A percentile compares a stretch with the other conserved stretches of the same genome.
phyloP scores from a whole-genome alignment of 768 basidiomycete genomes.

The Lepiota venenata region DNA sequence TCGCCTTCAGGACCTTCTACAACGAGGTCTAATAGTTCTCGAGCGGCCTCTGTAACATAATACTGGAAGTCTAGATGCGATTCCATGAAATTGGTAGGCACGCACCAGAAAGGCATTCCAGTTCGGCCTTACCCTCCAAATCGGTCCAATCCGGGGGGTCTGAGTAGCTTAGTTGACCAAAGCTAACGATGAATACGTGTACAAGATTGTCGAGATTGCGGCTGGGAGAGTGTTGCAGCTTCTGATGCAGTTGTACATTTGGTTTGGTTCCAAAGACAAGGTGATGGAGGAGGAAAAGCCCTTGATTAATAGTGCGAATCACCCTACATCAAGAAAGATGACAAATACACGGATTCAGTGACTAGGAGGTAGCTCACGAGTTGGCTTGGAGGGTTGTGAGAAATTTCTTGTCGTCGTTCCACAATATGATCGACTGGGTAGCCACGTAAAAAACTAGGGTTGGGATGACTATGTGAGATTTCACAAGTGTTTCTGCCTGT shows the following conservation, averaged over 20 bases:
- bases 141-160: conserved; percentile 62
- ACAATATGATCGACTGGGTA: conserved; percentile 51
- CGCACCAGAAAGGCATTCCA: conserved; percentile 49
- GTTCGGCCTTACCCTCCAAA: conserved; percentile 30
- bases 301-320: conserved; percentile 47
- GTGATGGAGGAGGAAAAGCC: conserved; percentile 59
- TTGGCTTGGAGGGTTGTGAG: background rate
- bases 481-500: conserved; percentile 31
- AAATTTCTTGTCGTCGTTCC: conserved; percentile 55
- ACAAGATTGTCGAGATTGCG: conserved; percentile 58
- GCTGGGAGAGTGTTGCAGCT: conserved; percentile 51
- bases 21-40: conserved; percentile 61
- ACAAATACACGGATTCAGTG: background rate
- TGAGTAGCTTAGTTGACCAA: conserved; percentile 73
- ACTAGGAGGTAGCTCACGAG: conserved; percentile 37
- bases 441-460: conserved; percentile 57
- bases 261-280: conserved; percentile 51
- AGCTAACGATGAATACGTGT: conserved; percentile 72
- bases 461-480: conserved; percentile 57
- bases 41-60: conserved; percentile 46
- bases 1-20: conserved; percentile 73
- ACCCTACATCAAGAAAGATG: conserved; percentile 32
- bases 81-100: conserved; percentile 1
- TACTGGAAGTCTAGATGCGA: background rate
- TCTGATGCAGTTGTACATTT: conserved; percentile 49